phyloP scores from a whole-genome alignment of 768 basidiomycete genomes.

The Galerina sulciceps region DNA sequence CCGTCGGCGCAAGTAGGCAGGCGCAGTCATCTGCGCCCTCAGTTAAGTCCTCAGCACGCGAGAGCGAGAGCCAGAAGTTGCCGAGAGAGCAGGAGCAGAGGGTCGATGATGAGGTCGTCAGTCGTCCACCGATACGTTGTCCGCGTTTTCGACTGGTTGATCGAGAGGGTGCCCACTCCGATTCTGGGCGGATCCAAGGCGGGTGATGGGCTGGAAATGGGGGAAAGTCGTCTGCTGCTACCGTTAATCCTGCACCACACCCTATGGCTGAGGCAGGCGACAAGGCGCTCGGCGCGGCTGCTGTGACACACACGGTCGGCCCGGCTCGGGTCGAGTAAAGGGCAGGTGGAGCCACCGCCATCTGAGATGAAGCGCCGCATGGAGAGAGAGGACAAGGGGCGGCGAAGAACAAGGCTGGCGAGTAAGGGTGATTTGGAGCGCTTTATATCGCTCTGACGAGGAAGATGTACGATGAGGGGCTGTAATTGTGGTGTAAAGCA shows the following conservation, averaged over 20 bases:
- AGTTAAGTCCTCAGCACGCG: neutral
- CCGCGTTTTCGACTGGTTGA: slow-evolving; percentile 82
- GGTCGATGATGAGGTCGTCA: slow-evolving; percentile 35
- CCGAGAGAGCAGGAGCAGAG: slow-evolving; percentile 28
- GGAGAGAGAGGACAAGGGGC: slow-evolving; percentile 26
- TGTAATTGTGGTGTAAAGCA: slow-evolving; percentile 48
- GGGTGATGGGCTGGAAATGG: slow-evolving; percentile 4
- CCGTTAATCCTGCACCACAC: neutral
- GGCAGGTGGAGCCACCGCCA: neutral
- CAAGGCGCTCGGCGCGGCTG: slow-evolving; percentile 16
- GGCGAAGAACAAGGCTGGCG: slow-evolving; percentile 44
- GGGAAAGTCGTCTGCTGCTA: slow-evolving; percentile 1
- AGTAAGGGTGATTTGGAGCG: slow-evolving; percentile 81
- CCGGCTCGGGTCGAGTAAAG: neutral
- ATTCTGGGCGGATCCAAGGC: slow-evolving; percentile 7
- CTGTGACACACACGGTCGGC: slow-evolving; percentile 12
- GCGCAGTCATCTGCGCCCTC: neutral
- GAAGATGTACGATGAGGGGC: slow-evolving; percentile 92
- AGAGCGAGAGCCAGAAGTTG: slow-evolving; percentile 14
- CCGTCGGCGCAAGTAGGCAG: neutral
- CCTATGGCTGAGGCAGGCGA: neutral
- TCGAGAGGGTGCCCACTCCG: slow-evolving; percentile 65
- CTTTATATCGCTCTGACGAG: slow-evolving; percentile 89
- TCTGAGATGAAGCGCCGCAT: slow-evolving; percentile 29
- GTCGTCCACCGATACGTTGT: slow-evolving; percentile 72